Base-by-base conservation (phyloP, 2,329 filamentous ascomycete genomes). In the Aspergillus sojae region DNA sequence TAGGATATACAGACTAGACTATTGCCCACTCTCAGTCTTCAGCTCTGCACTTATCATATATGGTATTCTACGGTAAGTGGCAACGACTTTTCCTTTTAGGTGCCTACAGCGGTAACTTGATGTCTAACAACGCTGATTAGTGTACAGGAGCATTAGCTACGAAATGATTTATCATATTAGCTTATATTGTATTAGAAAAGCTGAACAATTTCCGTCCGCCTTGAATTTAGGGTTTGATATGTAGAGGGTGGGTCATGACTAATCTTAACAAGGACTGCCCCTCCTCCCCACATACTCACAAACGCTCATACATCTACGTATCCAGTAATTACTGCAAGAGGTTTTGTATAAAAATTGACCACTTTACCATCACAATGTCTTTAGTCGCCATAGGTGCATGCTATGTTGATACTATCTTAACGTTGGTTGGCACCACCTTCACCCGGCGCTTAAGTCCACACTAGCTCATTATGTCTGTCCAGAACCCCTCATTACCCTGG, bases 321-420 rank as follows among this genome's bases (percentile, higher is more conserved):
- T 52, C 26, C 26, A 50, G 28, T 12, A 52, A 30, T 34, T 52
- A 3, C 19, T 5, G 19, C 28, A 32, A 19, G 28, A 32, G 28
- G 1, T 52, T 36, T 30, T 21, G 28, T n/a, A n/a, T 34, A 19
- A 21, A 30, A 34, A 34, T 34, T 32, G 28, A 9, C 4, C 11
- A 52, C 28, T 52, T 19, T 32, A 6, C 16, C 34, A 19, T 21
- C 28, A 67, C n/a, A 16, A 84, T 82, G 77, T 84, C 86, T 67
- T 80, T 92, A 65, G 79, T 91, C 58, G 84, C 88, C 53, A 82
- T 90, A 52, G 89, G 89, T 26, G 88, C 88, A 30, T 89, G 88
- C 68, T 91, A 91, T 77, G 78, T 91, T 43, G 89, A 92, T 75
- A 92, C 88, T 1, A 89, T 92, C 63, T 80, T 91, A 46, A 88